A percentile compares a stretch with the other conserved stretches of the same genome.
Evolutionary conservation across 768 basidiomycete genomes (phyloP).

Genomic region (Chalciporus piperatus): DNA sequence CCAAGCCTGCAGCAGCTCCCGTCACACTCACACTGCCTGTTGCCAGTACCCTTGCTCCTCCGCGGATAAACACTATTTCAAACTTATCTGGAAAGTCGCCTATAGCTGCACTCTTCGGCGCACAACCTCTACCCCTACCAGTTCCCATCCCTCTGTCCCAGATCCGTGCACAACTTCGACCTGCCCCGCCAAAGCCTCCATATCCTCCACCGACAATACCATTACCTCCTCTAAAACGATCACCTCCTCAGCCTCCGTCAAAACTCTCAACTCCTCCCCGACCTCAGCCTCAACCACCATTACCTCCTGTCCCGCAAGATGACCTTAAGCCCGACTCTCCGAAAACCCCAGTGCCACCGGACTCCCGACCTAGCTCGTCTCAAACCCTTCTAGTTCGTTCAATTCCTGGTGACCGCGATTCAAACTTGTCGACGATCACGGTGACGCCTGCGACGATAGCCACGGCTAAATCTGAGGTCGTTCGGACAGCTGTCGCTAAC

Average conservation of each 20-base stretch:
- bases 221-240: slow-evolving; percentile 22
- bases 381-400: slow-evolving; percentile 13
- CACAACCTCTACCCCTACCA: slow-evolving; percentile 24
- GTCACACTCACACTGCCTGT: slow-evolving; percentile 6
- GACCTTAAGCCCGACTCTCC: not conserved
- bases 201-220: slow-evolving; percentile 20
- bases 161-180: slow-evolving; percentile 29
- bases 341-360: not conserved
- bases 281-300: slow-evolving; percentile 9
- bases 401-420: slow-evolving; percentile 28
- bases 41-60: slow-evolving; percentile 11
- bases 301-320: slow-evolving; percentile 6
- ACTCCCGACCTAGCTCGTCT: slow-evolving; percentile 18
- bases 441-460: slow-evolving; percentile 43
- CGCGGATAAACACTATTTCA: slow-evolving; percentile 18
- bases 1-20: slow-evolving; percentile 12
- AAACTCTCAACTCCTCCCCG: slow-evolving; percentile 5
- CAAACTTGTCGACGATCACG: slow-evolving; percentile 40
- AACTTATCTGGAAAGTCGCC: slow-evolving; percentile 24
- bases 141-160: slow-evolving; percentile 27
- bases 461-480: slow-evolving; percentile 46
- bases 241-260: slow-evolving; percentile 12
- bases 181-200: slow-evolving; percentile 22
- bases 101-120: slow-evolving; percentile 22
- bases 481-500: slow-evolving; percentile 51